Percentiles rank a stretch among this genome's conserved stretches.
Conservation (phyloP, 805 yeast genomes). For the Hanseniaspora mollemarum region DNA sequence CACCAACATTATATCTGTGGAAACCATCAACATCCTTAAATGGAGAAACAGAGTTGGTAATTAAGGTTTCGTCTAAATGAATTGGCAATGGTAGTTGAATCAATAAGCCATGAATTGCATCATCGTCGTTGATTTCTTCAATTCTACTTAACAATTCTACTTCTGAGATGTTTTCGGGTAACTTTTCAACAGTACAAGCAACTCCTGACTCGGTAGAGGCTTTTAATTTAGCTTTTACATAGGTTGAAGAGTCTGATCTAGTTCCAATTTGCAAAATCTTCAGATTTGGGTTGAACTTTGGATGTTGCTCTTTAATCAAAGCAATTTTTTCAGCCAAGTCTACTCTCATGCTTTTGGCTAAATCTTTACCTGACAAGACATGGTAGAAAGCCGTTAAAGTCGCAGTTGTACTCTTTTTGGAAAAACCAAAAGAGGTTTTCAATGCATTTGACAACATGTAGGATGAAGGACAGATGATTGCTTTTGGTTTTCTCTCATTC, state of each 20-base stretch:
- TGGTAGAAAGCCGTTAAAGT: conserved; percentile 20
- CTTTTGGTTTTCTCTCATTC: no score
- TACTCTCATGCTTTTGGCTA: conserved; percentile 37
- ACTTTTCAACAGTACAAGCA: conserved; percentile 46
- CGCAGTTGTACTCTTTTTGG: background rate
- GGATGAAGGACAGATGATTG: no score
- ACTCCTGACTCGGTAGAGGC: conserved; percentile 66
- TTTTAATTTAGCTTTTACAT: conserved; percentile 67
- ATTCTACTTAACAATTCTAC: conserved; percentile 44
- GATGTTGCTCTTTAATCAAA: conserved; percentile 30
- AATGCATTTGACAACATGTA: background rate
- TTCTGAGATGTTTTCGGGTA: conserved; percentile 49
- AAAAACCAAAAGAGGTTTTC: background rate
- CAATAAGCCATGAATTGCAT: conserved; percentile 56
- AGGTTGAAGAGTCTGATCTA: conserved; percentile 70
- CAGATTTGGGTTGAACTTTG: conserved; percentile 52
- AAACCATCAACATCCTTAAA: conserved; percentile 78
- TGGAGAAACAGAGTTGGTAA: conserved; percentile 55
- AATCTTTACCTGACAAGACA: conserved; percentile 38
- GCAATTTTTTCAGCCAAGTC: conserved; percentile 33
- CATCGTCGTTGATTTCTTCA: conserved; percentile 45
- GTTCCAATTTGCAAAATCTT: conserved; percentile 67
- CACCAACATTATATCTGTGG: conserved; percentile 67
- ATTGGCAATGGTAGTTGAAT: conserved; percentile 69
- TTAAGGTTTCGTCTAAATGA: conserved; percentile 53